These are phyloP conservation scores for Babesia divergens DNA, from an alignment of 169 alveolate genomes.

Conservation along the genomic window DNA sequence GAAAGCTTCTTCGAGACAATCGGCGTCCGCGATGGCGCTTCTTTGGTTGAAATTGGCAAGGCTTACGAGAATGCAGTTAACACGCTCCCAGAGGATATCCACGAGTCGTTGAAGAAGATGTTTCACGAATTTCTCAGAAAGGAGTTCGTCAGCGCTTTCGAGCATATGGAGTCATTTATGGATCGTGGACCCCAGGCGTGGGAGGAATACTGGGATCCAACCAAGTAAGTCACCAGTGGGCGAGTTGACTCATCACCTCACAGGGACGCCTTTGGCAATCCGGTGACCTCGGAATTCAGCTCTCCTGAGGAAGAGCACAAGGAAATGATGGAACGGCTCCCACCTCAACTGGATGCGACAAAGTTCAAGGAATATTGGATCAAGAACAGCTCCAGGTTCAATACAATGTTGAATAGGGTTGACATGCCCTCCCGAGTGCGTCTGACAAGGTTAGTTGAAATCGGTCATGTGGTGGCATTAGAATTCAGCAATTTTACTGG, in stretches of 20 bases:
- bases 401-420: conserved; percentile 8
- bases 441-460: conserved; percentile 6
- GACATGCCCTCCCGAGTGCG: conserved; percentile 27
- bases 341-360: not conserved
- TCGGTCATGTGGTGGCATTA: no score
- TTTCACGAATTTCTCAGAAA: conserved; percentile 42
- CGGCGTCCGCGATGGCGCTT: conserved; percentile 23
- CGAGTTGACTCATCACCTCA: not conserved
- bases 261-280: conserved; percentile 47
- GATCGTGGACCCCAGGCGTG: conserved; percentile 55
- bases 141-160: conserved; percentile 38
- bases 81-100: conserved; percentile 20
- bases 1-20: conserved; percentile 19
- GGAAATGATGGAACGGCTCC: not conserved
- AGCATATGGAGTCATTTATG: conserved; percentile 45
- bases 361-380: conserved; percentile 18
- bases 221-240: conserved; percentile 15
- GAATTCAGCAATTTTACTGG: conserved; percentile 19
- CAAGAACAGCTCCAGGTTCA: conserved; percentile 18
- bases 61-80: conserved; percentile 23
- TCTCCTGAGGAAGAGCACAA: conserved; percentile 19
- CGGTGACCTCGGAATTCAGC: not conserved
- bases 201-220: conserved; percentile 62
- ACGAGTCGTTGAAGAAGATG: not conserved
- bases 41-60: conserved; percentile 2